Conservation (phyloP, 805 yeast genomes). For the Wickerhamomyces queroliae region DNA sequence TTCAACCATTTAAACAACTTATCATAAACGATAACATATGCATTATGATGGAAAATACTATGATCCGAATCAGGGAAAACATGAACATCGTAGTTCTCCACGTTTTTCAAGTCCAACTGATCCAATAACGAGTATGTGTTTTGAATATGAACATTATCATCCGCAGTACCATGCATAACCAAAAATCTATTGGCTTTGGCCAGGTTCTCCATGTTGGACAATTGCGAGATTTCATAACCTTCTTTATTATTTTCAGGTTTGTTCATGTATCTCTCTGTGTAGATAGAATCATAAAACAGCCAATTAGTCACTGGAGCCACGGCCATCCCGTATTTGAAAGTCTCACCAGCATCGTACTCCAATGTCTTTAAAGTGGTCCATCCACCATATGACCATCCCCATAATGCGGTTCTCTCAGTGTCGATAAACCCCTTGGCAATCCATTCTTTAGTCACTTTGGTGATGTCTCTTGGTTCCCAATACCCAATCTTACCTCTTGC, state of each 20-base stretch:
- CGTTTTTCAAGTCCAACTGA: slow-evolving; percentile 55
- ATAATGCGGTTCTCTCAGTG: slow-evolving; percentile 62
- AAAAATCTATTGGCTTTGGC: slow-evolving; percentile 60
- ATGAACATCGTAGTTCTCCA: slow-evolving; percentile 78
- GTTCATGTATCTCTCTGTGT: slow-evolving; percentile 93
- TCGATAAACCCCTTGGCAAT: slow-evolving; percentile 53
- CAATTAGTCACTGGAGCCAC: slow-evolving; percentile 98
- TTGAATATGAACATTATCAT: slow-evolving; percentile 95
- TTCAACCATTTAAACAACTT: slow-evolving; percentile 59
- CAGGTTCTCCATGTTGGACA: slow-evolving; percentile 51
- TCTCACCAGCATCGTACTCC: slow-evolving; percentile 68
- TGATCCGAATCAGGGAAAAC: slow-evolving; percentile 84
- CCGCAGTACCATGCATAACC: slow-evolving; percentile 96
- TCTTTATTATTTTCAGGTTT: slow-evolving; percentile 60
- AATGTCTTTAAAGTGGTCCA: slow-evolving; percentile 84
- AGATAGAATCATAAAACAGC: slow-evolving; percentile 86
- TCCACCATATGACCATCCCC: slow-evolving; percentile 99
- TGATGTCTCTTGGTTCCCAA: slow-evolving; percentile 83
- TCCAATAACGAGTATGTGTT: slow-evolving; percentile 78
- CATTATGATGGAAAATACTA: slow-evolving; percentile 65
- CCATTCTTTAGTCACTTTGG: slow-evolving; percentile 63
- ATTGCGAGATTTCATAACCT: slow-evolving; percentile 59
- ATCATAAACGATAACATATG: slow-evolving; percentile 61
- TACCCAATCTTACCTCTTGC: slow-evolving; percentile 81
- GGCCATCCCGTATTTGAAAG: slow-evolving; percentile 85